Percentiles rank a stretch among this genome's conserved stretches.
phyloP scores from a whole-genome alignment of 2,329 filamentous ascomycete genomes.

The Verticillium alfalfae region DNA sequence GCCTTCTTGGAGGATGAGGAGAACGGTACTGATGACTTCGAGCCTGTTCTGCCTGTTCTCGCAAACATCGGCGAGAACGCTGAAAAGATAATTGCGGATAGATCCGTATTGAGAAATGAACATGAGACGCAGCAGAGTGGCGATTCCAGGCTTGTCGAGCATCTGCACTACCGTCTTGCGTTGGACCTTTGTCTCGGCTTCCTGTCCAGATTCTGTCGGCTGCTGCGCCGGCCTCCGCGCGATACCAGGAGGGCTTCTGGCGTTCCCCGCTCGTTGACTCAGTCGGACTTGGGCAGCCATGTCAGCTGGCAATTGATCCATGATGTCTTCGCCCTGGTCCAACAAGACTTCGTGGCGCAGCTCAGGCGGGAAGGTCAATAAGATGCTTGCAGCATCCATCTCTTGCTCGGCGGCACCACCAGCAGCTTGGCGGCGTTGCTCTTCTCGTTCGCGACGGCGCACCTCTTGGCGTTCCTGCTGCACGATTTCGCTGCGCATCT shows the following conservation, averaged over 20 bases:
- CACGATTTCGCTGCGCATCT: conserved; percentile 84
- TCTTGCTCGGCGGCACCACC: conserved; percentile 54
- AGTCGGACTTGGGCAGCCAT: conserved; percentile 77
- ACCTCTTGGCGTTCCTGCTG: conserved; percentile 87
- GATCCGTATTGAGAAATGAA: conserved; percentile 91
- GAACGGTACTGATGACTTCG: conserved; percentile 86
- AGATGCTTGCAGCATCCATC: conserved; percentile 89
- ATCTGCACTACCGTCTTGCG: conserved; percentile 87
- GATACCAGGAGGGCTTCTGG: conserved; percentile 20
- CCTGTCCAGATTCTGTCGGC: conserved; percentile 27
- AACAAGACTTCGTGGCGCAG: conserved; percentile 83
- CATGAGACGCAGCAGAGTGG: conserved; percentile 96
- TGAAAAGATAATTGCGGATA: conserved; percentile 76
- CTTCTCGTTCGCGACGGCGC: conserved; percentile 80
- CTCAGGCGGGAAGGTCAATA: conserved; percentile 80
- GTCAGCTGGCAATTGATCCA: conserved; percentile 78
- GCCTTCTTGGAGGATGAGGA: conserved; percentile 92
- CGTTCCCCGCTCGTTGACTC: conserved; percentile 5
- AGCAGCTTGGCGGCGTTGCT: conserved; percentile 63
- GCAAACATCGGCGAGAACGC: conserved; percentile 84
- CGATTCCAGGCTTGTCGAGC: conserved; percentile 92
- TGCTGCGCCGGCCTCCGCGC: conserved; percentile 9
- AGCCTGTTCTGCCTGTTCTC: conserved; percentile 94
- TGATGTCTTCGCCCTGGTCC: conserved; percentile 84
- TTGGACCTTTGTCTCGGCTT: conserved; percentile 57